Conservation (phyloP, 768 basidiomycete species). For the Sporobolomyces roseus region DNA sequence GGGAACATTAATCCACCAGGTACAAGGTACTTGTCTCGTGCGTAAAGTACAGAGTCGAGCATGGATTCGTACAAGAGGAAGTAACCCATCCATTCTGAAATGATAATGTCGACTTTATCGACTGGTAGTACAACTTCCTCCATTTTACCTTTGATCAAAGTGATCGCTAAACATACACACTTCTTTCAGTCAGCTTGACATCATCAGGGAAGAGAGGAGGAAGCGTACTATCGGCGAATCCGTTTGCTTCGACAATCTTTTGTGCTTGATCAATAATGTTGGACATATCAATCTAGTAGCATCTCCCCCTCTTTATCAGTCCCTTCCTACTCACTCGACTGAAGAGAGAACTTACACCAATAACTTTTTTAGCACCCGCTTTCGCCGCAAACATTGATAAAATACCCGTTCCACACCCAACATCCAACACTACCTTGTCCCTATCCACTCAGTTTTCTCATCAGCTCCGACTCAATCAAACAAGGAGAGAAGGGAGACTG, state of each 20-base stretch:
- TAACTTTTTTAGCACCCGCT: constrained; percentile 47
- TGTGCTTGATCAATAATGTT: constrained; percentile 99
- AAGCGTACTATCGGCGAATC: constrained; percentile 83
- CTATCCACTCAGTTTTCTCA: background rate
- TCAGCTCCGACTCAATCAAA: background rate
- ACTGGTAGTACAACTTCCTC: constrained; percentile 87
- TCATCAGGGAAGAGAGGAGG: background rate
- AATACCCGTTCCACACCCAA: constrained; percentile 97
- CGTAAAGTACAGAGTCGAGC: constrained; percentile 95
- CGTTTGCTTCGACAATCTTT: constrained; percentile 94
- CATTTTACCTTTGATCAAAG: constrained; percentile 94
- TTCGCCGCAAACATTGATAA: constrained; percentile 52
- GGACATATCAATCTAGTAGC: constrained; percentile 89
- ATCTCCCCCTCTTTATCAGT: too few relatives aligned
- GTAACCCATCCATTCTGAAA: constrained; percentile 99
- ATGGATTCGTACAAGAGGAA: constrained; percentile 96
- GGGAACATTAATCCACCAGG: constrained; percentile 90
- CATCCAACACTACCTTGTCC: constrained; percentile 87
- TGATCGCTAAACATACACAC: constrained; percentile 62
- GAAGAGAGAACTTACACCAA: constrained; percentile 36
- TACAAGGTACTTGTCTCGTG: constrained; percentile 91
- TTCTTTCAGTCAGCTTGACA: background rate
- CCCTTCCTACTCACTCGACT: background rate
- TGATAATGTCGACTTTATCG: constrained; percentile 92
- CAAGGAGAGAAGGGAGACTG: constrained; percentile 36